These are phyloP conservation scores for Hypoxylon trugodes DNA, from an alignment of 495 filamentous ascomycete genomes.

Conservation along the genomic window DNA sequence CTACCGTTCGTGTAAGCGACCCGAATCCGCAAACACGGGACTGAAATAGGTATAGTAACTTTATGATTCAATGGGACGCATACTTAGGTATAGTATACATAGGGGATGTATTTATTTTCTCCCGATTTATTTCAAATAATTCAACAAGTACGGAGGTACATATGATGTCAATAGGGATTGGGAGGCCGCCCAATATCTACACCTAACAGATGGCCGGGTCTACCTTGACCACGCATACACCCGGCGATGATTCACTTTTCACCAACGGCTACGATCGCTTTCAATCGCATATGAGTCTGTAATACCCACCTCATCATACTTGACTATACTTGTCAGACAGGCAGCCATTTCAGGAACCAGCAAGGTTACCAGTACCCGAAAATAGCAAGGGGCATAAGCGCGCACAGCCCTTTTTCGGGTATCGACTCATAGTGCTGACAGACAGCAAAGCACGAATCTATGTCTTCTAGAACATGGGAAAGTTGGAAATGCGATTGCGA, in stretches of 20 bases:
- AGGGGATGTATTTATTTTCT: no score
- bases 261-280: conserved; percentile 24
- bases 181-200: conserved; percentile 23
- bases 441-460: no score
- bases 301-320: neutral
- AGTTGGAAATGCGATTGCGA: conserved; percentile 32
- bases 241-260: conserved; percentile 19
- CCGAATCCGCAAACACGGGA: neutral
- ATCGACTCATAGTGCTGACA: conserved; percentile 28
- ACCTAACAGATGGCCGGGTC: neutral
- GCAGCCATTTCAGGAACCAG: conserved; percentile 7
- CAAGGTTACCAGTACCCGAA: conserved; percentile 13
- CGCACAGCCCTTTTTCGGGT: conserved; percentile 26
- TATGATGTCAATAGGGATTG: neutral
- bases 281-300: neutral
- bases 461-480: conserved; percentile 26
- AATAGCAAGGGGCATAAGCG: conserved; percentile 14
- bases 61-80: no score
- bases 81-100: no score
- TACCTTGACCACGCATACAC: conserved; percentile 7
- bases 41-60: neutral
- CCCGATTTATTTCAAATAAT: neutral
- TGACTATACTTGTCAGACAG: no score
- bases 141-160: neutral
- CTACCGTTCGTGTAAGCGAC: no score